Evolutionary conservation across 164 flowering plant genomes (phyloP).

Genomic region (Vitis rotundifolia): DNA sequence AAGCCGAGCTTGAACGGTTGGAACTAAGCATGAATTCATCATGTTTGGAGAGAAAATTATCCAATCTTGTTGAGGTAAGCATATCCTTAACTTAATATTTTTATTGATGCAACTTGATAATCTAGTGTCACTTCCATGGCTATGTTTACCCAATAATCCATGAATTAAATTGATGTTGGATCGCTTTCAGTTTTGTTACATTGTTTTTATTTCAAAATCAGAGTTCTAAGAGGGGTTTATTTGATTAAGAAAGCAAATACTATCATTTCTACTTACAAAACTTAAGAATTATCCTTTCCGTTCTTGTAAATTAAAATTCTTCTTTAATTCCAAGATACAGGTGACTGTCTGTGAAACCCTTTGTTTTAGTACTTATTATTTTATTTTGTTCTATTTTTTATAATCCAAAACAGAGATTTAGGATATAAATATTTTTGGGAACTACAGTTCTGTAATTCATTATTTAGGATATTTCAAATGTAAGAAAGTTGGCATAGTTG

Average conservation of each 20-base stretch:
- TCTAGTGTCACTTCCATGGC: background rate
- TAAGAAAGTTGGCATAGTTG: too few species aligned
- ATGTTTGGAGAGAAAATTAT: slow-evolving; percentile 34
- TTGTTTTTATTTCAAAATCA: background rate
- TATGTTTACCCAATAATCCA: background rate
- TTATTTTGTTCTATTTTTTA: too few species aligned
- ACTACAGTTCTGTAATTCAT: too few species aligned
- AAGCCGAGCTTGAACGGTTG: slow-evolving; percentile 88
- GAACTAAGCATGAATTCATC: slow-evolving; percentile 61
- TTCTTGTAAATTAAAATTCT: background rate
- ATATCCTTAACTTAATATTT: background rate
- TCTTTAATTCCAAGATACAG: too few species aligned
- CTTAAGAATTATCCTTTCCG: background rate
- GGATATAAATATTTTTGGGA: too few species aligned
- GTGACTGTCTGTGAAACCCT: background rate
- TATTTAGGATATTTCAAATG: too few species aligned
- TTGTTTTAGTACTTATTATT: background rate
- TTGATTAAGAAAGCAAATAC: background rate
- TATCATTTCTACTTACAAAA: background rate
- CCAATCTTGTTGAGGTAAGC: slow-evolving; percentile 61
- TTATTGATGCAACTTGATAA: background rate
- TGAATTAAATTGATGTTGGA: background rate
- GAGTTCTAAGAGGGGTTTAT: background rate
- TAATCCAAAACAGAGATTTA: too few species aligned
- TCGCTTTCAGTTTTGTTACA: background rate